Evolutionary conservation across 257 asterid species (phyloP).

Genomic region (Jacaranda copaia): DNA sequence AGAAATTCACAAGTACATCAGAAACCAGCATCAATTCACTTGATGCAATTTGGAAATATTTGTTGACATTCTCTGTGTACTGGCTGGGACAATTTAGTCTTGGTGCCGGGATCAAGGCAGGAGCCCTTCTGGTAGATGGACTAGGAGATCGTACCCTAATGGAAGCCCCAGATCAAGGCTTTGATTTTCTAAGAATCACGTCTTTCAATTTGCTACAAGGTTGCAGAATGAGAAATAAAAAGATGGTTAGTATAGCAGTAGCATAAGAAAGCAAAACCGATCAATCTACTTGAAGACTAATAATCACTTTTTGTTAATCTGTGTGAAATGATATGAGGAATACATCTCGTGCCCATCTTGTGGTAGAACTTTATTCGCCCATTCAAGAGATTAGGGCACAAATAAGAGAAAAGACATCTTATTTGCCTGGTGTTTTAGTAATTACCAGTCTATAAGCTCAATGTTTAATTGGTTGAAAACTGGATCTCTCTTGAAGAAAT

Average conservation of each 20-base stretch:
- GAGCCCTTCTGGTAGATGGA: constrained; percentile 9
- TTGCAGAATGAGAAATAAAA: constrained; percentile 2
- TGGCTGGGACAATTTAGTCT: background rate
- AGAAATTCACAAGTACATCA: background rate
- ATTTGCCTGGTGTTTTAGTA: constrained; percentile 7
- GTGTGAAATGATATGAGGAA: background rate
- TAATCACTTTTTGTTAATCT: background rate
- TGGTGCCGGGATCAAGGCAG: background rate
- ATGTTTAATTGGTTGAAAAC: background rate
- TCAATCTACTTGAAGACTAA: background rate
- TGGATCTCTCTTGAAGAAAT: background rate
- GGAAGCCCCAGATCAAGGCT: background rate
- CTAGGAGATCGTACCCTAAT: background rate
- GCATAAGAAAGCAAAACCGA: background rate
- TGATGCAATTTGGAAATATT: background rate
- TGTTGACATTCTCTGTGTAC: background rate
- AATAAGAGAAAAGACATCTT: background rate
- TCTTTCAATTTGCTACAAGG: constrained; percentile 11
- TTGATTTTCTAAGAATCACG: background rate
- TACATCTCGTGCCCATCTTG: background rate
- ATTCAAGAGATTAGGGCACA: background rate
- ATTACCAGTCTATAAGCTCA: background rate
- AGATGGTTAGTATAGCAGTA: background rate
- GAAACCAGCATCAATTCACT: background rate
- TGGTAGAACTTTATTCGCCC: background rate